Evolutionary conservation across 257 asterid species (phyloP).

Genomic region (Jaltomata sinuosa): DNA sequence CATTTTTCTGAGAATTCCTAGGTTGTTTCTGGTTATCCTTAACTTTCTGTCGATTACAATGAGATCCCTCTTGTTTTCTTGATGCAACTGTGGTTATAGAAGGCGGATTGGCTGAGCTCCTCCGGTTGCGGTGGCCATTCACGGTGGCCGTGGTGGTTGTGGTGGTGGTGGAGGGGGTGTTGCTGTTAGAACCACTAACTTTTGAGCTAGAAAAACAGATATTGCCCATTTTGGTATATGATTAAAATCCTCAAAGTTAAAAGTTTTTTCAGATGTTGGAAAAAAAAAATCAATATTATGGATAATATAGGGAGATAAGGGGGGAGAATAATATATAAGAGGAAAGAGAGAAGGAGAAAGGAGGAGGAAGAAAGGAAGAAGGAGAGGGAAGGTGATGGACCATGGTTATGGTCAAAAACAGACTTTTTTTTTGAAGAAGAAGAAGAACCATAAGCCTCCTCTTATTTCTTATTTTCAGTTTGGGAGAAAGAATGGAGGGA

Average conservation of each 20-base stretch:
- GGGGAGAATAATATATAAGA: constrained; percentile 12
- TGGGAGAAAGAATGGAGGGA: not conserved
- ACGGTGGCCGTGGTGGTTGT: constrained; percentile 5
- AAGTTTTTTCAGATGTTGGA: not conserved
- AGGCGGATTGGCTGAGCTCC: not conserved
- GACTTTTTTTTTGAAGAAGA: constrained; percentile 7
- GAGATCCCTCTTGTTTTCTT: constrained; percentile 29
- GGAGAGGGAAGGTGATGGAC: constrained; percentile 31
- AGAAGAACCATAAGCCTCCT: not conserved
- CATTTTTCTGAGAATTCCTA: constrained; percentile 20
- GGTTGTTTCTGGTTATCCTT: constrained; percentile 23
- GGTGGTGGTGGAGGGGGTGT: constrained; percentile 26
- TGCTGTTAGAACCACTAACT: constrained; percentile 63
- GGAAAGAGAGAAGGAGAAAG: constrained; percentile 44
- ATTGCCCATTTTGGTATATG: constrained; percentile 44
- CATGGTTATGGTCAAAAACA: constrained; percentile 17
- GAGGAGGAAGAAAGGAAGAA: constrained; percentile 75
- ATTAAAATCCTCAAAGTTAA: not conserved
- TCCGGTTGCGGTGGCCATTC: constrained; percentile 15
- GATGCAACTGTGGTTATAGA: not conserved
- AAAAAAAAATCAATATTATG: not conserved
- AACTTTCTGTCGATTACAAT: constrained; percentile 12
- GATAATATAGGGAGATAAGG: not conserved
- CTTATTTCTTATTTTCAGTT: not conserved
- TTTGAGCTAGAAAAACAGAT: constrained; percentile 62